Percentiles rank a stretch among this genome's conserved stretches.
Evolutionary conservation across 2,329 filamentous ascomycete genomes (phyloP).

Genomic region (Cyphellophora attinorum): DNA sequence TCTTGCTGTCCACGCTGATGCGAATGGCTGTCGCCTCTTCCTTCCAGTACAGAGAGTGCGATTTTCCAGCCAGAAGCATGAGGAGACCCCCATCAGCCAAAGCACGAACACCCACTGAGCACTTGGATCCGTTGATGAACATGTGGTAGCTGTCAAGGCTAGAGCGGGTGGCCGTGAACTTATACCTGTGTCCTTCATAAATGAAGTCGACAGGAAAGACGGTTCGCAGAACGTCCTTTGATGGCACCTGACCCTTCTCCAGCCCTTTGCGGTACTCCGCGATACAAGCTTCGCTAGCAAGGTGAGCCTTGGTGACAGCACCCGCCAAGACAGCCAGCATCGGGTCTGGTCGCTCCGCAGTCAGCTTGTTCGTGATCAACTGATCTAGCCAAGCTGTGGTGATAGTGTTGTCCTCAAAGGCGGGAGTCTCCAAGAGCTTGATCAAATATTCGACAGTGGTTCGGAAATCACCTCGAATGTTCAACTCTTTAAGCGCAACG

Average conservation of each 20-base stretch:
- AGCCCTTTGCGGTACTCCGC: conserved; percentile 78
- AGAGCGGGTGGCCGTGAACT: conserved; percentile 92
- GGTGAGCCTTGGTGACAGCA: conserved; percentile 88
- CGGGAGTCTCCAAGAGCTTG: conserved; percentile 95
- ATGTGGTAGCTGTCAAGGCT: conserved; percentile 91
- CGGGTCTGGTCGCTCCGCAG: conserved; percentile 86
- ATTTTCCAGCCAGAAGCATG: conserved; percentile 80
- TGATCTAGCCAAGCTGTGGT: conserved; percentile 98
- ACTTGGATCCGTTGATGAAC: conserved; percentile 98
- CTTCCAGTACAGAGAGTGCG: conserved; percentile 99
- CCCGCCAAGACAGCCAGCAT: conserved; percentile 92
- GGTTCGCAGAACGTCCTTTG: conserved; percentile 94
- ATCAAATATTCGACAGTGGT: conserved; percentile 98
- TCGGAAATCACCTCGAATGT: conserved; percentile 97
- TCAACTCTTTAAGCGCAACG: conserved; percentile 93
- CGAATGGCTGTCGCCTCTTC: conserved; percentile 94
- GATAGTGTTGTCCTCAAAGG: conserved; percentile 98
- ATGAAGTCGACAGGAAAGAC: conserved; percentile 98
- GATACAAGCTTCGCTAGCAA: conserved; percentile 84
- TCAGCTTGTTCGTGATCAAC: conserved; percentile 95
- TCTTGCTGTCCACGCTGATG: conserved; percentile 95
- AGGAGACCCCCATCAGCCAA: conserved; percentile 90
- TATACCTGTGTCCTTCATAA: conserved; percentile 92
- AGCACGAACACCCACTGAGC: conserved; percentile 81
- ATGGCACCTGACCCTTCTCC: conserved; percentile 94